Conservation (phyloP, 2,329 filamentous ascomycete genomes). For the Fusarium phyllophilum region DNA sequence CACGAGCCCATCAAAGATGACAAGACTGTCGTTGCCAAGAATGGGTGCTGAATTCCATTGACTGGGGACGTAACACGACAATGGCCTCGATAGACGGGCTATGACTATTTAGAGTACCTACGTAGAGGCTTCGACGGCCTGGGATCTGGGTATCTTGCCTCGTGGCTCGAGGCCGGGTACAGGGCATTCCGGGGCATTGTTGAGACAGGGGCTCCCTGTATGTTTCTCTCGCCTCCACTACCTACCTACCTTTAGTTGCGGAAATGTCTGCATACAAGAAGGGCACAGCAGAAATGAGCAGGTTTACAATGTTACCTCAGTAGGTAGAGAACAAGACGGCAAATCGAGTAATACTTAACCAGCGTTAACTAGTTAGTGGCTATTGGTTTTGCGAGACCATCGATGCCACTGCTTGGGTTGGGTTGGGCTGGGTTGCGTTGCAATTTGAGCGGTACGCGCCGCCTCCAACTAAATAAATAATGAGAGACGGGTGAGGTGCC, state of each 20-base stretch:
- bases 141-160: slow-evolving; percentile 25
- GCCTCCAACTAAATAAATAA: background rate
- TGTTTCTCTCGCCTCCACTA: slow-evolving; percentile 5
- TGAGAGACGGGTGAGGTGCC: background rate
- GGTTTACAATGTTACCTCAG: background rate
- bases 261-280: background rate
- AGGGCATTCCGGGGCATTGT: slow-evolving; percentile 29
- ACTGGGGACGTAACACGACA: background rate
- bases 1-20: slow-evolving; percentile 27
- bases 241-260: background rate
- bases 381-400: slow-evolving; percentile 1
- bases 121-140: slow-evolving; percentile 12
- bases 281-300: background rate
- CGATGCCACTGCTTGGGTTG: slow-evolving; percentile 1
- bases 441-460: slow-evolving; percentile 4
- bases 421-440: background rate
- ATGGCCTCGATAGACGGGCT: background rate
- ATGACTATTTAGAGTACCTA: background rate
- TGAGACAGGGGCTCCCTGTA: slow-evolving; percentile 22
- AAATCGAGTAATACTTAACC: background rate
- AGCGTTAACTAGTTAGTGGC: background rate
- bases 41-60: background rate
- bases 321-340: background rate
- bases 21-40: slow-evolving; percentile 1
- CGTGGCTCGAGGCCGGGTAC: slow-evolving; percentile 31